Evolutionary conservation across 163 green algal species (phyloP), one percentile per base, ranked within the genome.

Genomic region (Scenedesmus sp.): DNA sequence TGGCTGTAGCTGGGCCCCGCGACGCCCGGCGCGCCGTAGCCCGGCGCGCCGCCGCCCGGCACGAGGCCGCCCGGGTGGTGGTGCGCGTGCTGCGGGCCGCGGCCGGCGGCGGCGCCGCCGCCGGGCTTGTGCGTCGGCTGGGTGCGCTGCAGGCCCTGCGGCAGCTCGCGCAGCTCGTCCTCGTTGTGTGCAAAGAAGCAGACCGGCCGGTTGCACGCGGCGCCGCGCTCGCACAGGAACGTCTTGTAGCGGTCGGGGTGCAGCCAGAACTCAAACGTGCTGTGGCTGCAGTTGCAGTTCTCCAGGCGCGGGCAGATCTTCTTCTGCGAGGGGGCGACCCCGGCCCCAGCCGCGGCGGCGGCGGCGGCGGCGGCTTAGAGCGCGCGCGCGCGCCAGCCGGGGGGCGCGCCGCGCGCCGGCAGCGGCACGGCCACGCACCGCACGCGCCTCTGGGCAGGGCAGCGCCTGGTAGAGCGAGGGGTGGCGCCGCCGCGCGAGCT

Each of bases 101-200:
- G 53, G 33, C 50, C 53, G 14, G 14, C 54, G 29, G 5, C 54
- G 29, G 54, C 20, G 44, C 7, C 4, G 28, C 44, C 60, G 58
- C 26, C 26, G 3, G 58, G 31, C 36, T 47, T 67, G 54, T 31
- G 28, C 18, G 69, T 14, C 6, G 69, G 42, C 15, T 10, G n/a
- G 13, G 69, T 44, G 24, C 69, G 36, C 14, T 67, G 53, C 54
- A 77, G 39, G 17, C 72, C 72, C 11, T 80, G 42, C 34, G 72
- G 72, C 60, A 80, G 45, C 24, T 44, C 39, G 3, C 88, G 31
- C 45, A 95, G 86, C 80, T 95, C 88, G 3, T 81, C 50, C 10
- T 88, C 65, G 4, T 58, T 80, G 77, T 96, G 91, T 0, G 91
- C 91, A 64, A 96, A 96, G 87, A 96, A 96, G 86, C 91, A 96